phyloP scores from a whole-genome alignment of 176 grass and related monocot species.

The Calamus simplicifolius region DNA sequence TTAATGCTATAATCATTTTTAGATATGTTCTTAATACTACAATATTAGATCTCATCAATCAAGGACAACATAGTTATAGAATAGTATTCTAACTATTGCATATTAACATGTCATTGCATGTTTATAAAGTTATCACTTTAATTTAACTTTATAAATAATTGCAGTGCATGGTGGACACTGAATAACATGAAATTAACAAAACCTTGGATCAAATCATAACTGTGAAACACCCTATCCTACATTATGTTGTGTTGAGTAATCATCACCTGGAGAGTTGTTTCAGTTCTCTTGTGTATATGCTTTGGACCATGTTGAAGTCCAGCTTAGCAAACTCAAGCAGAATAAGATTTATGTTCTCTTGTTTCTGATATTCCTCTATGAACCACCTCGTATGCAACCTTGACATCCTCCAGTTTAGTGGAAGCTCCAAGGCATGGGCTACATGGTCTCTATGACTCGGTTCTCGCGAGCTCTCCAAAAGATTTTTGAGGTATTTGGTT shows the following conservation, averaged over 20 bases:
- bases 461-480: neutral
- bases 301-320: constrained; percentile 40
- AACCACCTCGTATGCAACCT: constrained; percentile 28
- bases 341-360: neutral
- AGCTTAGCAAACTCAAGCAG: constrained; percentile 28
- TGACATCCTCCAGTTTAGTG: constrained; percentile 20
- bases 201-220: no score
- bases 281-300: constrained; percentile 25
- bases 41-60: no score
- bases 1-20: no score
- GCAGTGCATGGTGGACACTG: no score
- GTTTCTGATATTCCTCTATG: constrained; percentile 31
- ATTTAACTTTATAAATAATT: no score
- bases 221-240: neutral
- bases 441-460: neutral
- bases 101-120: neutral
- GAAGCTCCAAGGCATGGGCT: neutral
- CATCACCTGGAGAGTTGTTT: constrained; percentile 19
- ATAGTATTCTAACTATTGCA: no score
- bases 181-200: no score
- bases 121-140: no score
- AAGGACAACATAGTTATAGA: no score
- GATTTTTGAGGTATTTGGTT: neutral
- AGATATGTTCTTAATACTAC: no score
- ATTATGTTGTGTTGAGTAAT: neutral